phyloP scores from a whole-genome alignment of 805 yeast genomes.

The Starmera quercuum region DNA sequence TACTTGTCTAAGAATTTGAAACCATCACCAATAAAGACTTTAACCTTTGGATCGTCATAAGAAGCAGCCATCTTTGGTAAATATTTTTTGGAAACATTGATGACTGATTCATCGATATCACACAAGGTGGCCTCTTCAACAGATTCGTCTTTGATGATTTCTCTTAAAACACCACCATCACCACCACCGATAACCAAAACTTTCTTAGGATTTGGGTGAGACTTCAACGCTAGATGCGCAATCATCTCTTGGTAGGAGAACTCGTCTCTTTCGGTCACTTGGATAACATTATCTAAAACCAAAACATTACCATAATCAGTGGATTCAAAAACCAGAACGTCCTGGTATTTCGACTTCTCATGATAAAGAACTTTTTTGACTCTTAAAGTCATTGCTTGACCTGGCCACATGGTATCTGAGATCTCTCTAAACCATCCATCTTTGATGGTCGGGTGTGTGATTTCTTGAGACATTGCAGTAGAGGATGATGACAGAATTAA shows the following conservation, averaged over 20 bases:
- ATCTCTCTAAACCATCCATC: constrained; percentile 98
- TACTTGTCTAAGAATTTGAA: constrained; percentile 85
- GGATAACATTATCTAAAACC: constrained; percentile 91
- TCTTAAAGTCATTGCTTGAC: constrained; percentile 89
- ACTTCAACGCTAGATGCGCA: constrained; percentile 84
- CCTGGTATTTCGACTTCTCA: constrained; percentile 87
- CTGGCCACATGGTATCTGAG: constrained; percentile 97
- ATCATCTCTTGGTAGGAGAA: constrained; percentile 98
- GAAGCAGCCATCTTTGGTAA: constrained; percentile 84
- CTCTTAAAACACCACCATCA: constrained; percentile 97
- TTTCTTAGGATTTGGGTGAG: constrained; percentile 90
- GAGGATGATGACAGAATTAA: background rate
- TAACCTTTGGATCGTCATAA: constrained; percentile 81
- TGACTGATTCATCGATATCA: constrained; percentile 93
- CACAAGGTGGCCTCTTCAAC: constrained; percentile 88
- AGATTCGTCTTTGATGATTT: constrained; percentile 78
- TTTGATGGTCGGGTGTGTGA: constrained; percentile 34
- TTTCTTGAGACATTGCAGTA: constrained; percentile 23
- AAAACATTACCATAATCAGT: constrained; percentile 92
- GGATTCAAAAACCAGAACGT: constrained; percentile 86
- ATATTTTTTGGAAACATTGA: constrained; percentile 76
- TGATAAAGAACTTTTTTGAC: constrained; percentile 83
- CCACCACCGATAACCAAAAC: constrained; percentile 98
- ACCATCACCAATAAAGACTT: constrained; percentile 93
- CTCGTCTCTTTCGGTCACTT: constrained; percentile 95